Evolutionary conservation across 441 rosid genomes (phyloP).

Genomic region (Adansonia madagascariensis): DNA sequence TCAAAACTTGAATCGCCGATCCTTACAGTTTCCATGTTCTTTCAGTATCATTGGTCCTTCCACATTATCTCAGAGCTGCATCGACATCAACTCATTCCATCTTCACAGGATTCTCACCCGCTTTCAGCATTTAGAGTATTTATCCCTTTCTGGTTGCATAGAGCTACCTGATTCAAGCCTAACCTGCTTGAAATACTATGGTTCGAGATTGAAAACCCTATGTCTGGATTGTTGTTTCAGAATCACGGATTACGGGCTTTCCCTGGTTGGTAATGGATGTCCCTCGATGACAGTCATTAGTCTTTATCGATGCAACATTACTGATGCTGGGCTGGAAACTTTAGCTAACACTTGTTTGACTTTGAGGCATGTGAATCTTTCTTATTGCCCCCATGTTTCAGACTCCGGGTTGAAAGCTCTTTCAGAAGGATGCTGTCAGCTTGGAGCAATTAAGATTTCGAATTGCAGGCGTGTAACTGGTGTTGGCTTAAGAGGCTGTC

Average conservation of each 20-base stretch:
- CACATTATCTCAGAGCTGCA: conserved; percentile 41
- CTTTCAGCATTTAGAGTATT: conserved; percentile 60
- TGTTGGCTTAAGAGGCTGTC: conserved; percentile 66
- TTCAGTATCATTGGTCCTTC: conserved; percentile 34
- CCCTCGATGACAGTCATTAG: conserved; percentile 55
- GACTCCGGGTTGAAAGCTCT: conserved; percentile 62
- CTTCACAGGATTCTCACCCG: conserved; percentile 64
- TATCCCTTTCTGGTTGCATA: conserved; percentile 74
- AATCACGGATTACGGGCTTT: conserved; percentile 63
- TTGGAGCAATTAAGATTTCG: conserved; percentile 61
- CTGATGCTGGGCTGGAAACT: conserved; percentile 61
- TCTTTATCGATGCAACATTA: conserved; percentile 65
- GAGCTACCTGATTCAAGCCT: conserved; percentile 61
- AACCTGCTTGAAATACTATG: conserved; percentile 46
- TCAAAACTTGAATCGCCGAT: conserved; percentile 60
- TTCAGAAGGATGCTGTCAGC: conserved; percentile 55
- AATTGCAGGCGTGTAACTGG: conserved; percentile 58
- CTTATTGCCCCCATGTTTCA: conserved; percentile 57
- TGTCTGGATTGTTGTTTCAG: conserved; percentile 71
- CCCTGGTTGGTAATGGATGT: conserved; percentile 55
- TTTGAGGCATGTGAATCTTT: conserved; percentile 58
- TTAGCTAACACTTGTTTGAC: conserved; percentile 51
- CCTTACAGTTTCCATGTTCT: conserved; percentile 64
- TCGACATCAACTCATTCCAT: conserved; percentile 46
- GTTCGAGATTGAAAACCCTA: conserved; percentile 55